Conservation (phyloP, 2,329 filamentous ascomycete species). For the Trichoderma sp. region DNA sequence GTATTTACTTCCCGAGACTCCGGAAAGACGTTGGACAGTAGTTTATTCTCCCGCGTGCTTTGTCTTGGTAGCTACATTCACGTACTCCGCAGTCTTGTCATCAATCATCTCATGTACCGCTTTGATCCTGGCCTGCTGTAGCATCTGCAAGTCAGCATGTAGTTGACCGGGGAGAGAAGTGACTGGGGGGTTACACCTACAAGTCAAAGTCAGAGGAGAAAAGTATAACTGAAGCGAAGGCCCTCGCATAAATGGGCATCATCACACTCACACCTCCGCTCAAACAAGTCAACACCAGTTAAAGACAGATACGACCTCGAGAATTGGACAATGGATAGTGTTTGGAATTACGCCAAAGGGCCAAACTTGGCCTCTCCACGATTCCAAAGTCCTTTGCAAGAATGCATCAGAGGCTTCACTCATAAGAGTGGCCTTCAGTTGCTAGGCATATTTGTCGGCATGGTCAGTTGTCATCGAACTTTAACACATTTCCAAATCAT, state of each 20-base stretch:
- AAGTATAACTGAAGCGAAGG: background rate
- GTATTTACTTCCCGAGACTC: background rate
- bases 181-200: background rate
- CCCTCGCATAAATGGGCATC: background rate
- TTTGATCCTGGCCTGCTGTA: background rate
- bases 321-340: slow-evolving; percentile 9
- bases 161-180: no score
- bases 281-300: background rate
- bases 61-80: background rate
- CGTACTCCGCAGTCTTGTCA: background rate
- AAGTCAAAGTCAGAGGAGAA: background rate
- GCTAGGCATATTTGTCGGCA: background rate
- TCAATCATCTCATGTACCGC: background rate
- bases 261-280: background rate
- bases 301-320: background rate
- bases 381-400: background rate
- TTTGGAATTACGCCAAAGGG: background rate
- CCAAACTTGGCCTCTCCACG: background rate
- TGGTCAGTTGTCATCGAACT: background rate
- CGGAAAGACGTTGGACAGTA: background rate
- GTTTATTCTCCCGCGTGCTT: background rate
- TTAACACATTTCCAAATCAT: background rate
- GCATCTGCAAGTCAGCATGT: background rate
- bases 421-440: background rate
- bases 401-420: background rate